Percentiles rank a stretch among this genome's conserved stretches.
phyloP scores from a whole-genome alignment of 2,329 filamentous ascomycete species.

The Claviceps sp. region DNA sequence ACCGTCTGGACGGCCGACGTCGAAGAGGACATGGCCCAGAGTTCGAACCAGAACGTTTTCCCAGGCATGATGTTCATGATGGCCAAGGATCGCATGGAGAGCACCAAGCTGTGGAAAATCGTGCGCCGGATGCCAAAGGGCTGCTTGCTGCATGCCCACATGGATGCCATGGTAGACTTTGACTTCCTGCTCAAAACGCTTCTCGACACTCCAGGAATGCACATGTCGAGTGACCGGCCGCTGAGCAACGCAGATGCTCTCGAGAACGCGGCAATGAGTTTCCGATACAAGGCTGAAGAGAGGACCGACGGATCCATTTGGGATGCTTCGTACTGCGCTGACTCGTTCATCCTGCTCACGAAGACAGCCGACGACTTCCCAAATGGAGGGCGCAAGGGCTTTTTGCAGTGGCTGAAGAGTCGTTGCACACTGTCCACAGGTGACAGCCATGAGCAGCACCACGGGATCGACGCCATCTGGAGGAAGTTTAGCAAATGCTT shows the following conservation, averaged over 20 bases:
- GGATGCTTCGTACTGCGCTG: conserved; percentile 46
- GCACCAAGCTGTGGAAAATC: conserved; percentile 74
- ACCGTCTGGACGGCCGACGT: conserved; percentile 64
- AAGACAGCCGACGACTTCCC: conserved; percentile 64
- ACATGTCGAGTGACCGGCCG: conserved; percentile 48
- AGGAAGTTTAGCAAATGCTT: conserved; percentile 67
- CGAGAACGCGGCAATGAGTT: conserved; percentile 43
- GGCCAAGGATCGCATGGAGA: conserved; percentile 75
- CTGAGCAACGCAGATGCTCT: conserved; percentile 41
- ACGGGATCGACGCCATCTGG: conserved; percentile 78
- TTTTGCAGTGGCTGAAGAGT: conserved; percentile 63
- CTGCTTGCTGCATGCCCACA: conserved; percentile 69
- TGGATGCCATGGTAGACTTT: conserved; percentile 84
- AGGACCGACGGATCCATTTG: conserved; percentile 45
- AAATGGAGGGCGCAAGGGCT: conserved; percentile 54
- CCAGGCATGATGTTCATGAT: conserved; percentile 91
- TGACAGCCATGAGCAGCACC: conserved; percentile 67
- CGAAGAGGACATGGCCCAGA: conserved; percentile 54
- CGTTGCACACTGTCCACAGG: conserved; percentile 58
- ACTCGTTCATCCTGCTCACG: conserved; percentile 42
- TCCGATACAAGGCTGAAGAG: conserved; percentile 42
- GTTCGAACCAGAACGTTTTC: conserved; percentile 51
- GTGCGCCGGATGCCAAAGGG: conserved; percentile 83
- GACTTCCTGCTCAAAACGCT: conserved; percentile 65
- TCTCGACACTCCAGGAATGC: conserved; percentile 59